Conservation (phyloP, 2,329 filamentous ascomycete species). For the Pestalotiopsis fici region DNA sequence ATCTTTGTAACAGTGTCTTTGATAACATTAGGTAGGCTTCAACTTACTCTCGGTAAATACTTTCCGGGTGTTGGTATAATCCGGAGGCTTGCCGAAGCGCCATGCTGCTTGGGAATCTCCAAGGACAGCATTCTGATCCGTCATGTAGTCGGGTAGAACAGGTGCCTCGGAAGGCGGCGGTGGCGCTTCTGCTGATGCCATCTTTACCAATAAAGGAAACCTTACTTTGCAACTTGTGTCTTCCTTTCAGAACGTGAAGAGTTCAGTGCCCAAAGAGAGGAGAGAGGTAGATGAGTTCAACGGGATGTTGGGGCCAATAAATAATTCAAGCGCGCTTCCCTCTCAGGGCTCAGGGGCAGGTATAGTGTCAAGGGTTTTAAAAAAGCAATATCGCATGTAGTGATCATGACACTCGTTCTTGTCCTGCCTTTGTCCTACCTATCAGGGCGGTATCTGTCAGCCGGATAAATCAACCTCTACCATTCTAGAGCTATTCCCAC, state of each 20-base stretch:
- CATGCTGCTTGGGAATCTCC: conserved; percentile 53
- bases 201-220: neutral
- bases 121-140: conserved; percentile 21
- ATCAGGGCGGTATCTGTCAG: neutral
- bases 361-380: neutral
- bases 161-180: neutral
- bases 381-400: neutral
- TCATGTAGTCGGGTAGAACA: conserved; percentile 21
- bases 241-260: neutral
- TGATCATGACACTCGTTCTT: neutral
- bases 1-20: too few relatives aligned
- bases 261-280: neutral
- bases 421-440: neutral
- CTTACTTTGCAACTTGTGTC: neutral
- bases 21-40: neutral
- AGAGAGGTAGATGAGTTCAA: neutral
- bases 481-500: neutral
- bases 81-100: conserved; percentile 61
- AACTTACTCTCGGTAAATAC: conserved; percentile 58
- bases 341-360: neutral
- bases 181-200: neutral
- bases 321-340: neutral
- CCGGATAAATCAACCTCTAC: neutral
- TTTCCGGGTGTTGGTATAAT: conserved; percentile 65
- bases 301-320: neutral